Conservation (phyloP, 2,329 filamentous ascomycete species). For the Macroventuria anomochaeta region DNA sequence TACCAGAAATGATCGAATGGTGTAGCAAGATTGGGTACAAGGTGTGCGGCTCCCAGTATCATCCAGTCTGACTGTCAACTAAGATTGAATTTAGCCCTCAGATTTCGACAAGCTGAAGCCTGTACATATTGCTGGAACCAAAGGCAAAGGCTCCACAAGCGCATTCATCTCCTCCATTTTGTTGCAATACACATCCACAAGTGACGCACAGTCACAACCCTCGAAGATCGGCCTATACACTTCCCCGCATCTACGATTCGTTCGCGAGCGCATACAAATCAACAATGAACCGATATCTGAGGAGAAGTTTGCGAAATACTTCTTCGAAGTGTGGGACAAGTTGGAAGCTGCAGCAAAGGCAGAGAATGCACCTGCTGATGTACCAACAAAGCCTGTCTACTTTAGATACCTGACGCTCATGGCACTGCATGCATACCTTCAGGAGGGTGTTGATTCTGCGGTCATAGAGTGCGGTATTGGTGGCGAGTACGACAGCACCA, state of each 20-base stretch:
- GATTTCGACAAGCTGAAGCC: slow-evolving; percentile 66
- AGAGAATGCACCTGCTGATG: slow-evolving; percentile 57
- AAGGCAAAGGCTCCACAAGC: slow-evolving; percentile 90
- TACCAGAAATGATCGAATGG: slow-evolving; percentile 84
- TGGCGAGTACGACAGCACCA: slow-evolving; percentile 91
- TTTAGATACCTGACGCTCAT: slow-evolving; percentile 91
- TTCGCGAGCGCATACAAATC: slow-evolving; percentile 84
- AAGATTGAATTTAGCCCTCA: slow-evolving; percentile 56
- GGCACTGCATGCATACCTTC: slow-evolving; percentile 82
- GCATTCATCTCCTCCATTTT: slow-evolving; percentile 83
- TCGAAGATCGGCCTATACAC: slow-evolving; percentile 79
- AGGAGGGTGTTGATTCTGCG: slow-evolving; percentile 76
- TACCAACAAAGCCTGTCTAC: slow-evolving; percentile 79
- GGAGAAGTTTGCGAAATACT: slow-evolving; percentile 74
- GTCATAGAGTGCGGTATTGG: slow-evolving; percentile 95
- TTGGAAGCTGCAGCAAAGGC: slow-evolving; percentile 61
- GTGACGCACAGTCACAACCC: slow-evolving; percentile 41
- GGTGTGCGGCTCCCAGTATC: slow-evolving; percentile 56
- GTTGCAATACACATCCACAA: slow-evolving; percentile 62
- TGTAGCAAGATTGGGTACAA: slow-evolving; percentile 76
- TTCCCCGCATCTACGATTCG: slow-evolving; percentile 82
- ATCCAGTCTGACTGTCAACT: slow-evolving; percentile 11
- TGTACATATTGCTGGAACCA: slow-evolving; percentile 90
- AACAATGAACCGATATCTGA: slow-evolving; percentile 74
- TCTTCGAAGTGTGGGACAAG: slow-evolving; percentile 84